These are phyloP conservation scores for Themeda triandra DNA, from an alignment of 176 grass and related monocot species.

Conservation along the genomic window DNA sequence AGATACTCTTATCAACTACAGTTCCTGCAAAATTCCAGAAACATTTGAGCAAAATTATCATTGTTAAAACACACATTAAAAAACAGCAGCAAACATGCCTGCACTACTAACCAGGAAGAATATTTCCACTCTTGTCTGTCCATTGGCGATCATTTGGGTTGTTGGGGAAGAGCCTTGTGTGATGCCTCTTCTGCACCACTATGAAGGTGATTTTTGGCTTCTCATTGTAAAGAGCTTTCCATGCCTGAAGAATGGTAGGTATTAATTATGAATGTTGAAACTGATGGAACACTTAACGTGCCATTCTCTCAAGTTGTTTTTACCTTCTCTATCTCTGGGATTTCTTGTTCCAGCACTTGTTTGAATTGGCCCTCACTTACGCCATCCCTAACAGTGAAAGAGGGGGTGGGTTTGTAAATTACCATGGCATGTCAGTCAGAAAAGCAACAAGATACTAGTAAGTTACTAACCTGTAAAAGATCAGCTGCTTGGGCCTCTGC, in stretches of 20 bases:
- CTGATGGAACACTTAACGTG: background rate
- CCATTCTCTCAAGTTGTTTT: background rate
- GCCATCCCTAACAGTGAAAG: conserved; percentile 49
- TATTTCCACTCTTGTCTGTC: conserved; percentile 37
- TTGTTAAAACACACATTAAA: background rate
- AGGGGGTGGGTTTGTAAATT: background rate
- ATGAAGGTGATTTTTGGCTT: conserved; percentile 70
- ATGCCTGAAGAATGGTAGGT: conserved; percentile 43
- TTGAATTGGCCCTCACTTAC: conserved; percentile 79
- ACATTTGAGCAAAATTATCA: background rate
- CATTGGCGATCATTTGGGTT: background rate
- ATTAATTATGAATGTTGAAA: background rate
- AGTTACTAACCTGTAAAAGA: conserved; percentile 61
- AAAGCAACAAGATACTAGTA: background rate
- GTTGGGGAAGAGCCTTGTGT: conserved; percentile 54
- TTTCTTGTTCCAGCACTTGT: conserved; percentile 60
- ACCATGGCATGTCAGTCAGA: background rate
- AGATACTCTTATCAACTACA: conserved; percentile 72
- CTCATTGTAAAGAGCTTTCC: conserved; percentile 49
- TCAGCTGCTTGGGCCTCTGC: conserved; percentile 46
- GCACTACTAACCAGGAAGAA: conserved; percentile 50
- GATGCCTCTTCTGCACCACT: conserved; percentile 88
- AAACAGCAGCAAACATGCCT: background rate
- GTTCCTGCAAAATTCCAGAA: conserved; percentile 50
- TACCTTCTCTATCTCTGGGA: conserved; percentile 64